Base-by-base conservation (phyloP, 1,139 yeast species). In the Citeromyces siamensis region DNA sequence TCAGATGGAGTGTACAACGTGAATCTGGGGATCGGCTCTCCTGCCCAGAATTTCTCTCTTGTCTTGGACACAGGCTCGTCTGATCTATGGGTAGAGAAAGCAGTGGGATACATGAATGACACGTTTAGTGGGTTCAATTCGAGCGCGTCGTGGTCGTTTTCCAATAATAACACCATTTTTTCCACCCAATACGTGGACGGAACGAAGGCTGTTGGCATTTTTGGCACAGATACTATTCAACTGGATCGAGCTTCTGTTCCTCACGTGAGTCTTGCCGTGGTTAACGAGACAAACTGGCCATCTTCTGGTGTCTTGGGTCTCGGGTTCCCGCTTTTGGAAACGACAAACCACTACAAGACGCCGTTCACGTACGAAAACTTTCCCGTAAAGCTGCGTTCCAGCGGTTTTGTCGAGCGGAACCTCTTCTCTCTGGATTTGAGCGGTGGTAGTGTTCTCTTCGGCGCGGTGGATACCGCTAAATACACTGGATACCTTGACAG, bases 381-480 rank as follows among this genome's bases (percentile, higher is more conserved):
- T 9, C 35, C 42, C 51, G 60, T 19, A 55, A 52, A 27, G 47
- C 45, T 13, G 59, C 64, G 39, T 44, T 50, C 56, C 38, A 57
- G 65, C 36, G 80, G 80, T 1, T 42, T 60, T 28, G 75, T 75
- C 43, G 49, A 60, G 34, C 60, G 64, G 35, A 58, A 56, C 29
- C 64, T 71, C 8, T 76, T 70, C 51, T 72, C 82, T 4, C 56
- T 77, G 36, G 74, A 67, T 53, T 61, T 76, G 43, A 14, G 28
- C 28, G 40, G 51, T 2, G 81, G 81, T 3, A 48, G 61, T n/a
- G 52, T 75, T 32, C 58, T 74, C 33, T 75, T 75, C 49, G 82
- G 82, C 3, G 82, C 72, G 19, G 55, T 71, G 36, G 82, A 75
- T 49, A 58, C 60, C 29, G 67, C 72, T 26, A 75, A 74, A 51